Conservation (phyloP, 2,329 filamentous ascomycete species). For the Metarhizium brunneum region DNA sequence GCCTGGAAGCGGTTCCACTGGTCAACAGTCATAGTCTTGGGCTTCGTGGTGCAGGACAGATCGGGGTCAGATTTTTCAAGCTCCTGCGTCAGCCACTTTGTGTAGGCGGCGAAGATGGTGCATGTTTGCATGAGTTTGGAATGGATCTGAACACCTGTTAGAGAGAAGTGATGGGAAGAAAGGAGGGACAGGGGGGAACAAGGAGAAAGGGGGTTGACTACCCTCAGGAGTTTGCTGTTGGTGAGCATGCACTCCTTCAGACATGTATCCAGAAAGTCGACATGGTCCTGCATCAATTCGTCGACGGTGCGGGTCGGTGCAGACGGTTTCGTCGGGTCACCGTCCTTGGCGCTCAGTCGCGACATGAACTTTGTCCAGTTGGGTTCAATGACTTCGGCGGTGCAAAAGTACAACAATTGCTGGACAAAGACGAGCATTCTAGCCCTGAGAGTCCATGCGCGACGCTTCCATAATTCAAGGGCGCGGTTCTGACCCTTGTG, state of each 20-base stretch:
- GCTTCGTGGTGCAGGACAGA: slow-evolving; percentile 51
- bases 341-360: slow-evolving; percentile 58
- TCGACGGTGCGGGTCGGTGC: slow-evolving; percentile 64
- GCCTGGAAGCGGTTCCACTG: slow-evolving; percentile 52
- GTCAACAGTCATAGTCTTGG: slow-evolving; percentile 48
- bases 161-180: background rate
- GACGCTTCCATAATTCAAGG: slow-evolving; percentile 85
- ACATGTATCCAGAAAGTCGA: slow-evolving; percentile 95
- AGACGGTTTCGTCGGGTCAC: slow-evolving; percentile 18
- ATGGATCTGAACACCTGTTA: slow-evolving; percentile 59
- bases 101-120: slow-evolving; percentile 87
- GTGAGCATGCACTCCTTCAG: slow-evolving; percentile 99
- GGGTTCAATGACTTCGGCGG: slow-evolving; percentile 91
- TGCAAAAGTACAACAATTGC: slow-evolving; percentile 94
- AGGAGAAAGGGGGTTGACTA: slow-evolving; percentile 28
- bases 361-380: slow-evolving; percentile 95
- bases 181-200: background rate
- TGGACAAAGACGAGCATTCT: slow-evolving; percentile 97
- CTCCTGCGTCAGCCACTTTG: slow-evolving; percentile 74
- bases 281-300: slow-evolving; percentile 97
- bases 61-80: slow-evolving; percentile 78
- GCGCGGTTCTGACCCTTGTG: slow-evolving; percentile 64
- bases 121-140: slow-evolving; percentile 96
- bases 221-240: slow-evolving; percentile 86
- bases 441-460: slow-evolving; percentile 83